Base-by-base conservation (phyloP, 1,284 basidiomycete genomes). In the Boletellus sp. region DNA sequence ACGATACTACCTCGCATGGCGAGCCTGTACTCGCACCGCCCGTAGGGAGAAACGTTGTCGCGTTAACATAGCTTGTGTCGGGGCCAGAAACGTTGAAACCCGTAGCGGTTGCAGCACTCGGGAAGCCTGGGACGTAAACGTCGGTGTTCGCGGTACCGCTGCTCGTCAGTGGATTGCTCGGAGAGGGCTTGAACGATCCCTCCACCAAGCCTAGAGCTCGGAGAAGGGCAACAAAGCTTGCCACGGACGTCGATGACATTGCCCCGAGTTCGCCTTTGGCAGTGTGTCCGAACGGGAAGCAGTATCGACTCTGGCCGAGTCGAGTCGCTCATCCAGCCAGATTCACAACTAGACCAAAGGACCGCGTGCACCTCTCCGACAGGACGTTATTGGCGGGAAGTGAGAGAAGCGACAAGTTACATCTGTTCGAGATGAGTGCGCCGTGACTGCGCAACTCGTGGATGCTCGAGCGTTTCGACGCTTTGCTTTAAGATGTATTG, bases 181-280 rank as follows among this genome's bases (percentile, higher is more conserved):
- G 57, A 14, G 36, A 36, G 27, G 55, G 57, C 11, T 59, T 57
- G 41, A 52, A 57, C 2, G 52, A 37, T 21, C 57, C 54, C 14
- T 59, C 57, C 20, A 55, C 52, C 46, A 57, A 47, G 30, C 45
- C 14, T 30, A 57, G 20, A 2, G 55, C 27, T 29, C 36, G 57
- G n/a, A 57, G 55, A 26, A 58, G 41, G 20, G 38, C 25, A 1
- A 38, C 36, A 19, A 55, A 50, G 2, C n/a, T 45, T 45, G 38
- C 43, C 32, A 10, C n/a, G 9, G 45, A 38, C 17, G 37, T 33
- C 36, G 43, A 47, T 30, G 49, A 46, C 39, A 55, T 55, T n/a
- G 29, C 13, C 23, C 11, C 11, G 21, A 27, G 14, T 4, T 21
- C 8, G 36, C 9, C 14, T 20, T 36, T 8, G 11, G 16, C 5